These are phyloP conservation scores for Tripidium arundinaceum DNA, from an alignment of 202 grass and related monocot species.

Conservation along the genomic window DNA sequence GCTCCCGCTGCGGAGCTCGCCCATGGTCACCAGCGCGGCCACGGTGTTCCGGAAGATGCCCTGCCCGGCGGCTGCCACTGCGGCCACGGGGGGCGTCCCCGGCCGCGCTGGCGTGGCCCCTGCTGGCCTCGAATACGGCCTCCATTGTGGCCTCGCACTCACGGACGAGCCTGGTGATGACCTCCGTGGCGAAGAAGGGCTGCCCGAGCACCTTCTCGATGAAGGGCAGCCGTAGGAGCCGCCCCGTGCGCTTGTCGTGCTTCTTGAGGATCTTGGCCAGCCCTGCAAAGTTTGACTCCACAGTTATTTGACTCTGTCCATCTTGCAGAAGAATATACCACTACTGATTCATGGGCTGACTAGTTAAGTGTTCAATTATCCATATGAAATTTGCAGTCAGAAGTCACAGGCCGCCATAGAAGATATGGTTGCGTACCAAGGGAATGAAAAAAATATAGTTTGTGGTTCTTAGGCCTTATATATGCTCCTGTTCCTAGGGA, in stretches of 20 bases:
- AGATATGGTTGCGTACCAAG: no score
- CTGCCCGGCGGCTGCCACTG: slow-evolving; percentile 8
- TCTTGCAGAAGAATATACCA: neutral
- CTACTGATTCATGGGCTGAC: neutral
- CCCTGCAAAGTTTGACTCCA: slow-evolving; percentile 27
- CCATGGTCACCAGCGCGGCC: slow-evolving; percentile 53
- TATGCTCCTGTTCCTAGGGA: no score
- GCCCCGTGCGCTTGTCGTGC: slow-evolving; percentile 66
- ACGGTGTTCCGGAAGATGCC: slow-evolving; percentile 67
- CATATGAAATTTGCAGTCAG: neutral
- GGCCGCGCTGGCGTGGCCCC: neutral
- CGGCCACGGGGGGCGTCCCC: neutral
- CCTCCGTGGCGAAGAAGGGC: slow-evolving; percentile 82
- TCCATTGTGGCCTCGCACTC: slow-evolving; percentile 68
- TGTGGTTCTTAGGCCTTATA: no score
- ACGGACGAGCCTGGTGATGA: slow-evolving; percentile 57
- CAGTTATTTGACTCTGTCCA: neutral
- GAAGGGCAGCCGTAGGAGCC: slow-evolving; percentile 57
- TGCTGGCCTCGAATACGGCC: slow-evolving; percentile 33
- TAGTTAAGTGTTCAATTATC: neutral
- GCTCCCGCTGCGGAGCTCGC: slow-evolving; percentile 61
- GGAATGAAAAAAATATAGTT: no score
- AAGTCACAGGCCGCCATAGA: no score
- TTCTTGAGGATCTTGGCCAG: slow-evolving; percentile 83
- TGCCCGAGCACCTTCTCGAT: slow-evolving; percentile 65